Evolutionary conservation across 2,329 filamentous ascomycete genomes (phyloP), one percentile per base, ranked within the genome.

Genomic region (Gnomoniopsis smithogilvyi): DNA sequence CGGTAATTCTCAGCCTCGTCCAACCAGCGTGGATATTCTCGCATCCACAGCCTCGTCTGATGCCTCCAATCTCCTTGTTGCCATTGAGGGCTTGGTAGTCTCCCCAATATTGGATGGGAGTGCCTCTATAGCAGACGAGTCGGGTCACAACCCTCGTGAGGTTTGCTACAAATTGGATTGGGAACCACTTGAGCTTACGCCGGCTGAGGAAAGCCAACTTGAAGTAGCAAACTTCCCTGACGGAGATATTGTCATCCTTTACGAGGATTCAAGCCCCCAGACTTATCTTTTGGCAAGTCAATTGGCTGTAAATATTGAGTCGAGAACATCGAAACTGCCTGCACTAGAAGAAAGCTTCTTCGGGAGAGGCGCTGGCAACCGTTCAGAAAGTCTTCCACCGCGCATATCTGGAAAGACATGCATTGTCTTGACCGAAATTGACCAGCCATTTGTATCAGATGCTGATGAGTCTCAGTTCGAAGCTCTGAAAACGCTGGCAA

Each of bases 151-250:
- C 1, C 66, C 73, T n/a, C 69, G 75, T 2, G 73, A 78, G 63
- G 70, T 80, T 1, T 80, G 77, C 66, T 80, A 76, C 67, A 79
- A 76, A 64, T 56, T 77, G 15, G 70, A 76, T n/a, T 80, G 77
- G 77, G 76, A 78, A 49, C 73, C 70, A 1, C 11, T 61, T 8
- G 50, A 54, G 22, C 26, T 4, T 10, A 19, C 12, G 3, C 14
- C 11, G 33, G 15, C 6, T 10, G 2, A 21, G n/a, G 6, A 38
- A 19, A 2, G 2, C 45, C 45, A 30, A 21, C 12, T 21, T 47
- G 11, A 19, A 59, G 60, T 14, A 53, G 51, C 0, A 58, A 65
- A 1, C 63, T 66, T 67, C 15, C 65, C 60, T 0, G 69, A 73
- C 11, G 43, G 66, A 0, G 69, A 74, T 1, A 68, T 78, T 26